Evolutionary conservation across 2,329 filamentous ascomycete genomes (phyloP).

Genomic region (Penicillium sp.): DNA sequence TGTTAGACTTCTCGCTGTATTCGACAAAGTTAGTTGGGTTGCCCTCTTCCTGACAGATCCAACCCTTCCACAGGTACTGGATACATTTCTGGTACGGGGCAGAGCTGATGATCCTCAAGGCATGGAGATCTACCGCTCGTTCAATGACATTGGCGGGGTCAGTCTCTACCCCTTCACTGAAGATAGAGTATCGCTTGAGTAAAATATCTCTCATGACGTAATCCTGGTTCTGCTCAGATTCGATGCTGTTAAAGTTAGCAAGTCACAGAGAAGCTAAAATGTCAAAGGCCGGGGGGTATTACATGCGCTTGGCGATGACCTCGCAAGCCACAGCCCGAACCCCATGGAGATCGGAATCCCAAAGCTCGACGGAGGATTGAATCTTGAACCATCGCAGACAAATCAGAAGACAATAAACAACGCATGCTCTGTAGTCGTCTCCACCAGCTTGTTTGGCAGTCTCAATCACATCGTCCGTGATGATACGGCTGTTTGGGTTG

Average conservation of each 20-base stretch:
- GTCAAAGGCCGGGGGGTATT: slow-evolving; percentile 3
- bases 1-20: slow-evolving; percentile 78
- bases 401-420: slow-evolving; percentile 79
- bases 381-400: slow-evolving; percentile 73
- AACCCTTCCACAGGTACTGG: slow-evolving; percentile 86
- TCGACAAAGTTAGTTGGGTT: slow-evolving; percentile 87
- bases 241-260: slow-evolving; percentile 61
- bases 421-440: slow-evolving; percentile 69
- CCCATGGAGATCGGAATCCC: slow-evolving; percentile 83
- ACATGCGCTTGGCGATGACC: slow-evolving; percentile 78
- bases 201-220: slow-evolving; percentile 79
- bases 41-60: slow-evolving; percentile 92
- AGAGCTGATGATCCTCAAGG: slow-evolving; percentile 80
- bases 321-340: slow-evolving; percentile 81
- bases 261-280: neutral
- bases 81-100: slow-evolving; percentile 97
- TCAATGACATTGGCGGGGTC: slow-evolving; percentile 84
- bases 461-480: slow-evolving; percentile 73
- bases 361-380: slow-evolving; percentile 77
- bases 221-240: slow-evolving; percentile 72
- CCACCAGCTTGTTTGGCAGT: slow-evolving; percentile 82
- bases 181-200: slow-evolving; percentile 82
- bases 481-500: slow-evolving; percentile 76
- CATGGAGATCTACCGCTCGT: slow-evolving; percentile 88
- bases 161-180: slow-evolving; percentile 69